Evolutionary conservation across 2,329 filamentous ascomycete species (phyloP).

Genomic region (Sphaerulina populicola): DNA sequence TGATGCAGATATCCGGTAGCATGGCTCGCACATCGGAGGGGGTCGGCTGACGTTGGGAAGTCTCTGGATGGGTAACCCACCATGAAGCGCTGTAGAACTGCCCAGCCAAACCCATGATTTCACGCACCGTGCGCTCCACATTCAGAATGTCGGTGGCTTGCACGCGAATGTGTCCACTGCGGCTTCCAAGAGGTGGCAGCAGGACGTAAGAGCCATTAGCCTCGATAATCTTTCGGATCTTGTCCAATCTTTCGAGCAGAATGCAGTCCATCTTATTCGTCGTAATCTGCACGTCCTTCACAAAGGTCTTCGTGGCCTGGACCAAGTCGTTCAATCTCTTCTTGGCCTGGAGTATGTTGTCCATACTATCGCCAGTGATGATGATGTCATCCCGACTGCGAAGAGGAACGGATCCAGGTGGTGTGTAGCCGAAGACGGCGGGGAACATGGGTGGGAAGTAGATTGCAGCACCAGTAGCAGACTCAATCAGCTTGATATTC

Average conservation of each 20-base stretch:
- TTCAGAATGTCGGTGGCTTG: conserved; percentile 90
- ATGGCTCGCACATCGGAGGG: conserved; percentile 73
- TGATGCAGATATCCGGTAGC: conserved; percentile 90
- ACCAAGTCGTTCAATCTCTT: conserved; percentile 83
- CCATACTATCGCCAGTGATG: conserved; percentile 81
- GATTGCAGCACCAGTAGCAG: conserved; percentile 88
- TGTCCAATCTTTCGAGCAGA: conserved; percentile 80
- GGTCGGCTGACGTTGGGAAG: conserved; percentile 52
- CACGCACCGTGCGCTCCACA: conserved; percentile 86
- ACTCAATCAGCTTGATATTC: conserved; percentile 97
- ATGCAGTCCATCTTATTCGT: conserved; percentile 93
- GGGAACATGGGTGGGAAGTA: conserved; percentile 96
- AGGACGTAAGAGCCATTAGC: conserved; percentile 91
- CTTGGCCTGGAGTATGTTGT: conserved; percentile 81
- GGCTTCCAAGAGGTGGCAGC: conserved; percentile 78
- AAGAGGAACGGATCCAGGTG: conserved; percentile 62
- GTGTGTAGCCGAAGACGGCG: conserved; percentile 80
- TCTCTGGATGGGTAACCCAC: conserved; percentile 78
- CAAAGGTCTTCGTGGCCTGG: conserved; percentile 61
- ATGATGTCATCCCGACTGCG: conserved; percentile 85
- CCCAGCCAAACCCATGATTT: conserved; percentile 89
- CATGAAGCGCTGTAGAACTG: conserved; percentile 97
- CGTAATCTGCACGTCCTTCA: conserved; percentile 87
- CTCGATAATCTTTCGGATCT: conserved; percentile 96
- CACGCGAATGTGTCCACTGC: conserved; percentile 75